Evolutionary conservation across 1,284 basidiomycete genomes (phyloP), one percentile per base, ranked within the genome.

Genomic region (Ceratobasidium sp.): DNA sequence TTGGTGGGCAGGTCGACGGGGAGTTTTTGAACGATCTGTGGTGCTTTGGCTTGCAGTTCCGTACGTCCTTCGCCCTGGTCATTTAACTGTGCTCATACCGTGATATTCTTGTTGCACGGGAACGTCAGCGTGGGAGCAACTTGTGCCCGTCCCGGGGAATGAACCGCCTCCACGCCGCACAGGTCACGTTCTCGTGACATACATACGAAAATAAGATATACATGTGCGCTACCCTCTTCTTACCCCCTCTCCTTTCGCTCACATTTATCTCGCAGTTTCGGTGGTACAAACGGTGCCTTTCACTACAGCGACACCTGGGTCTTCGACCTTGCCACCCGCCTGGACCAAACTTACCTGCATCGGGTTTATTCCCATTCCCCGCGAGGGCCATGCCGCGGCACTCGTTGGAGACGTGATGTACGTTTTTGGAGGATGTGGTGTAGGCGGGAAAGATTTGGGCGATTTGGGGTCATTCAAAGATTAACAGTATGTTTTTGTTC

Each of bases 221-320:
- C 82, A 88, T 98, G 93, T 96, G 85, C 78, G 91, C 20, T 20
- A 18, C 50, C 18, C 50, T 87, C 54, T 54, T 78, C 57, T 14
- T 30, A 30, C 50, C 33, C n/a, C 4, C 54, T 33, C 66, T 20
- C 59, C 38, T 46, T 46, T 46, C 16, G 44, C 44, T 16, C 16
- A 23, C 12, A 59, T n/a, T 50, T 44, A 16, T 30, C 59, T 52
- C 82, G 76, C 82, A 96, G 96, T 77, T 99, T 99, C 82, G 98
- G 98, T 65, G 98, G 98, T 71, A 99, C 98, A 5, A 98, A 99
- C 82, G 97, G 97, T 35, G 93, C 95, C 83, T 99, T 96, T 85
- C 98, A 99, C 85, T 99, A 99, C 87, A 99, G 99, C 85, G 98
- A 99, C 83, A 99, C 97, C 5, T 99, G 98, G 98, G 90, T 93